Evolutionary conservation across 768 basidiomycete species (phyloP), one percentile per base, ranked within the genome.

Genomic region (Suillus occidentalis): DNA sequence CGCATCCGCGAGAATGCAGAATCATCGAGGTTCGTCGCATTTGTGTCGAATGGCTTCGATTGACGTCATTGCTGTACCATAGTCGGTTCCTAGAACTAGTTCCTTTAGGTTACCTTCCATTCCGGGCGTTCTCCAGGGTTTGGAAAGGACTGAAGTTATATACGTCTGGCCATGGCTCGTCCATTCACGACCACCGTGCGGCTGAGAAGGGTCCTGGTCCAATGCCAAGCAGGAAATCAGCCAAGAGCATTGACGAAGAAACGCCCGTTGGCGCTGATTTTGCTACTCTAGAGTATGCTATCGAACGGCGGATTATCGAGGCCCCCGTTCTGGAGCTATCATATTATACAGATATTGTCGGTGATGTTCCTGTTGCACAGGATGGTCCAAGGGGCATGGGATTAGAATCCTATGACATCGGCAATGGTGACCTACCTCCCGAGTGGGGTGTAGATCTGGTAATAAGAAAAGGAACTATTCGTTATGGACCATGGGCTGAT

Each of bases 401-500:
- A 60, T 66, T 76, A 20, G 85, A 87, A 63, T 75, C 83, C 7
- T 80, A 85, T 71, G 89, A 94, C 67, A 82, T 95, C 59, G 95
- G 93, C 3, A 97, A 97, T 72, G 90, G 94, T 1, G 95, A 92
- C 70, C 72, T 89, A 49, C 82, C 91, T 25, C 97, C 97, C 7
- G 94, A 99, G 72, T 99, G 95, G 93, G 97, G 96, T 3, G 78
- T 97, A 31, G 93, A 99, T 71, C 69, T 99, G 20, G 83, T 89
- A 20, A 80, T 98, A n/a, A 80, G 86, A 64, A 88, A 88, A 20
- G 96, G 94, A 0, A 75, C 83, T 42, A 68, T 97, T 42, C 84
- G 87, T 22, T 99, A 98, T 73, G 97, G 97, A 6, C 97, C 97
- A 4, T 99, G 97, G 97, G 91, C 95, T 28, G 97, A 99, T 77